Percentiles rank a stretch among this genome's conserved stretches.
phyloP scores from a whole-genome alignment of 352 stramenopile genomes.

The Phytopythium kandeliae region DNA sequence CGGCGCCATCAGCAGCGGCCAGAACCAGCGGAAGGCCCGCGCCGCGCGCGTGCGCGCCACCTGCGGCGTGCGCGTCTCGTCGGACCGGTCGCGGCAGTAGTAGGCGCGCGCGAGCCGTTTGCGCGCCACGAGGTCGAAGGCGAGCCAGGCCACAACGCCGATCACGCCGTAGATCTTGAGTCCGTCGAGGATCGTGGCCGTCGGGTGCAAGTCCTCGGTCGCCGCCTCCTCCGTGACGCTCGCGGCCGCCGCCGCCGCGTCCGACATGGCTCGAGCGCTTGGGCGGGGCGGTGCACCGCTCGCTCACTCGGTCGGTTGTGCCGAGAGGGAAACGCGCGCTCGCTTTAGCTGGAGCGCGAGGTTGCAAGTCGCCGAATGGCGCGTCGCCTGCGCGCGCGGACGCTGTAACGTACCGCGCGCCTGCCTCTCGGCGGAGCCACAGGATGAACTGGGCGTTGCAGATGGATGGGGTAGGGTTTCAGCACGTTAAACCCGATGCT shows the following conservation, averaged over 20 bases:
- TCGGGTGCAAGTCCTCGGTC: slow-evolving; percentile 52
- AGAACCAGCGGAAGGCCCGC: slow-evolving; percentile 49
- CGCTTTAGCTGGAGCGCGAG: too few relatives aligned
- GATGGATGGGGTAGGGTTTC: too few relatives aligned
- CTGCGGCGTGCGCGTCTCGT: slow-evolving; percentile 41
- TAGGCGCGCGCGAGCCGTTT: slow-evolving; percentile 56
- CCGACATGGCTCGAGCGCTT: slow-evolving; percentile 13
- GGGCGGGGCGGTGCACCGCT: too few relatives aligned
- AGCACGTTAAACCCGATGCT: too few relatives aligned
- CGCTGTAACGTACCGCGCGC: too few relatives aligned
- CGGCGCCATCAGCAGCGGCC: slow-evolving; percentile 42
- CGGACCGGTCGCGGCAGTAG: slow-evolving; percentile 61
- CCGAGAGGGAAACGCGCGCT: too few relatives aligned
- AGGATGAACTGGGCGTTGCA: too few relatives aligned
- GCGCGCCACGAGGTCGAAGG: slow-evolving; percentile 57
- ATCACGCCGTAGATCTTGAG: slow-evolving; percentile 66
- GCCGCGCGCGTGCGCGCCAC: slow-evolving; percentile 29
- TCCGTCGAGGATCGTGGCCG: slow-evolving; percentile 54
- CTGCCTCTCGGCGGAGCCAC: too few relatives aligned
- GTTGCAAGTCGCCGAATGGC: too few relatives aligned
- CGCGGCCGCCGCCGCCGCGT: slow-evolving; percentile 19
- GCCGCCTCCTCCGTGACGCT: slow-evolving; percentile 24
- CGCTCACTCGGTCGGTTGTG: not conserved
- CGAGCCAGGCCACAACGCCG: slow-evolving; percentile 52
- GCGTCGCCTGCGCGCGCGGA: too few relatives aligned